Base-by-base conservation (phyloP, 2,329 filamentous ascomycete species). In the Helotiales sp. region DNA sequence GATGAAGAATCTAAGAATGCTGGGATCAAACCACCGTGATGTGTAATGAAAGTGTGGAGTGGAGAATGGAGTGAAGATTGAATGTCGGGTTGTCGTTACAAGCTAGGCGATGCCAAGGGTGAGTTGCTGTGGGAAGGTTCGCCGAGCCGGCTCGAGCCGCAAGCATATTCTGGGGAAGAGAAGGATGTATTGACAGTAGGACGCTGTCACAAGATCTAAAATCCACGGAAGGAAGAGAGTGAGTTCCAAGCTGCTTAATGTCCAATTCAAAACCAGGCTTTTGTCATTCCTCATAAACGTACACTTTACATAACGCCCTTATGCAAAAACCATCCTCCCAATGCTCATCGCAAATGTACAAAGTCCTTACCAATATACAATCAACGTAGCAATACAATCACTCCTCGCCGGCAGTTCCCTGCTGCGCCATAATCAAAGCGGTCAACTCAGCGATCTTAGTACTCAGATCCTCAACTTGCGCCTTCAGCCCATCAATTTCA, bases 361-460 rank as follows among this genome's bases (percentile, higher is more conserved):
- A 22, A 42, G 17, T n/a, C 2, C 40, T 3, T 44, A 5, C 40
- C 27, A 44, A 44, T 24, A 44, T 44, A 27, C 40, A 44, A 44
- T 44, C 22, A 25, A 12, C 17, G 19, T 22, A 7, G 19, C 13
- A 7, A 38, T 8, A 3, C 4, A 7, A 15, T 49, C 53, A 61
- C 30, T 58, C 55, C 25, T 61, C 55, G n/a, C 47, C 55, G 15
- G 36, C 1, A 78, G 79, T 61, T 7, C 63, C 70, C 65, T 84
- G 82, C 67, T 85, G 71, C 3, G 75, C 72, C 62, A 82, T 67
- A 1, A 86, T 73, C 48, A 81, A 67, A 19, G 78, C 74, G 0
- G 83, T 84, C 61, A 87, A 72, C 55, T 78, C 78, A 62, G 85
- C 82, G 64, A 87, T 84, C 75, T 85, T 86, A 47, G 70, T 71